These are phyloP conservation scores for Colletotrichum euphorbiae DNA, from an alignment of 2,329 filamentous ascomycete genomes.

Conservation along the genomic window DNA sequence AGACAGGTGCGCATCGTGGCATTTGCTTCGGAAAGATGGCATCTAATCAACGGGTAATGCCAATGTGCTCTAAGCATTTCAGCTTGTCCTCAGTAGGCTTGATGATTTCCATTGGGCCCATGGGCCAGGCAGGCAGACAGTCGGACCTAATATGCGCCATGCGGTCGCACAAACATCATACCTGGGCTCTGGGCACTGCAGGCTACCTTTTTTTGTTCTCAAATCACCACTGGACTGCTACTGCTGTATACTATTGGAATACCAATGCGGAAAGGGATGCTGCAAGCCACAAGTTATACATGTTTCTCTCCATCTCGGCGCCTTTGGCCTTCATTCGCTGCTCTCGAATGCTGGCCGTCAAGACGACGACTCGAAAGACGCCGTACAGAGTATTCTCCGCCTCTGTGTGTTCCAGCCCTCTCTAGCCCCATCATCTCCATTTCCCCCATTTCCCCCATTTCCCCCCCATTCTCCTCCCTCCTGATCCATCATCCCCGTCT, in stretches of 20 bases:
- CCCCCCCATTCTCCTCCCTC: conserved; percentile 1
- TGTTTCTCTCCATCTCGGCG: not conserved
- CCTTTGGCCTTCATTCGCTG: no score
- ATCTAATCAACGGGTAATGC: not conserved
- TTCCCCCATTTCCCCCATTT: conserved; percentile 2
- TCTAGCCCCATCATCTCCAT: conserved; percentile 8
- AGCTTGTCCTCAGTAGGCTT: not conserved
- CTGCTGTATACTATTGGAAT: no score
- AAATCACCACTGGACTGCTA: not conserved
- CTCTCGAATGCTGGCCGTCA: no score
- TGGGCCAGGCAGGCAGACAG: not conserved
- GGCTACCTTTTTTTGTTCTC: not conserved
- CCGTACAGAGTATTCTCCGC: not conserved
- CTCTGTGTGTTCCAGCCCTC: not conserved
- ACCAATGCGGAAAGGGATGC: no score
- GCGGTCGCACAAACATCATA: not conserved
- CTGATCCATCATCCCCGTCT: not conserved
- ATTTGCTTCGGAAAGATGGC: not conserved
- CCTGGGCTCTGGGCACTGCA: conserved; percentile 8
- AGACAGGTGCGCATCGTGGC: not conserved
- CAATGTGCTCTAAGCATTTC: not conserved
- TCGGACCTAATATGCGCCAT: conserved; percentile 19
- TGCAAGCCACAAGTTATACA: conserved; percentile 30
- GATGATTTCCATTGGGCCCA: not conserved
- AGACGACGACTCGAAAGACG: not conserved